Base-by-base conservation (phyloP, 768 basidiomycete genomes). In the Porphyrellus cyaneotinctus region DNA sequence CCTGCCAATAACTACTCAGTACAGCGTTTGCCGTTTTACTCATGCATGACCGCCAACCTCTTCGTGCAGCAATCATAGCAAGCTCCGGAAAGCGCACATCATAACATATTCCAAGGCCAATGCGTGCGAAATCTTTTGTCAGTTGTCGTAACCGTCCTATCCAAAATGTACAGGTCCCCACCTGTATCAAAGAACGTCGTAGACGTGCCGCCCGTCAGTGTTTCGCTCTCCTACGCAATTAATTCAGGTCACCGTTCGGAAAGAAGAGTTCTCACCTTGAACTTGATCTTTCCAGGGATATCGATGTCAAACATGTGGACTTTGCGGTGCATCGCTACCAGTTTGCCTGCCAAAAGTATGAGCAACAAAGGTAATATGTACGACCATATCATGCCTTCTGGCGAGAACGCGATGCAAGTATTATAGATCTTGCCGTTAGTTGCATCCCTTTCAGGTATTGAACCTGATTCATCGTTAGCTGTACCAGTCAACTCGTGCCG, bases 221-320 rank as follows among this genome's bases (percentile, higher is more conserved):
- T 88, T 67, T 93, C 89, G 66, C 91, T 93, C 72, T 95, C 92
- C 91, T 93, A 64, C 31, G 32, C 47, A 37, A 58, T 58, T 47
- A 54, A 42, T n/a, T 17, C 30, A 36, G n/a, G 31, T 43, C 13
- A 20, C 13, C 22, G 15, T 17, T 22, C 26, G 6, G 6, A 41
- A 28, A 42, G n/a, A 17, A 41, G 36, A 12, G n/a, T 38, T 26
- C 58, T 38, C 51, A 85, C 92, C 76, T 90, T 91, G 78, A 94
- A 94, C 18, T 70, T 90, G 66, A 95, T 93, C 66, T 90, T 86
- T 15, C 91, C 92, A 0, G 89, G 88, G 47, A 99, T 95, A 64
- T 98, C 93, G 56, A 98, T 97, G 67, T 99, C 95, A 70, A 98
- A 99, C 6, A 99, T 75, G 65, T 99, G 97, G 2, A 98, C 80